Percentiles rank a stretch among this genome's conserved stretches.
Evolutionary conservation across 2,329 filamentous ascomycete genomes (phyloP).

Genomic region (Colletotrichum sp.): DNA sequence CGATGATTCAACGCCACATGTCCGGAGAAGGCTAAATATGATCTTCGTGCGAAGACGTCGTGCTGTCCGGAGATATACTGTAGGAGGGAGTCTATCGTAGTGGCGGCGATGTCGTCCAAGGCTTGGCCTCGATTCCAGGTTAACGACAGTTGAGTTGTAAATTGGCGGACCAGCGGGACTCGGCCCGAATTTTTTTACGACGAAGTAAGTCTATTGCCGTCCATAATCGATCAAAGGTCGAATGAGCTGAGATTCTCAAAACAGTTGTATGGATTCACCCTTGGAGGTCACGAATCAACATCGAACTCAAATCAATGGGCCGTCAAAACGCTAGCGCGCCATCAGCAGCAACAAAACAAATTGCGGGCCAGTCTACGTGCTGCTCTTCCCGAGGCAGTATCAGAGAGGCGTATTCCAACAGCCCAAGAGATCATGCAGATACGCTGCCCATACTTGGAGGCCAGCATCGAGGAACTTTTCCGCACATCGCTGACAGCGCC

Average conservation of each 20-base stretch:
- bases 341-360: conserved; percentile 28
- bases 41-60: too few relatives aligned
- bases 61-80: too few relatives aligned
- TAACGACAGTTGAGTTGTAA: too few relatives aligned
- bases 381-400: conserved; percentile 17
- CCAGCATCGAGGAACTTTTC: conserved; percentile 32
- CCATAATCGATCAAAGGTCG: neutral
- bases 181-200: conserved; percentile 34
- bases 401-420: conserved; percentile 24
- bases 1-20: too few relatives aligned
- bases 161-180: too few relatives aligned
- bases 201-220: conserved; percentile 28
- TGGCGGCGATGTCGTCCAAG: too few relatives aligned
- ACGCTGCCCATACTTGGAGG: conserved; percentile 31
- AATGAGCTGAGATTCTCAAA: neutral
- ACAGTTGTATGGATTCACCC: conserved; percentile 29
- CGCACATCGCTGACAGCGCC: conserved; percentile 28
- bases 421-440: conserved; percentile 25
- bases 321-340: conserved; percentile 23
- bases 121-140: too few relatives aligned
- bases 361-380: conserved; percentile 28
- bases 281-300: conserved; percentile 33
- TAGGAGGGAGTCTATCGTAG: too few relatives aligned
- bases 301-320: conserved; percentile 27
- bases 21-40: too few relatives aligned